A percentile compares a stretch with the other conserved stretches of the same genome.
These are phyloP conservation scores for Polyplosphaeria fusca DNA, from an alignment of 495 filamentous ascomycete species.

Conservation along the genomic window DNA sequence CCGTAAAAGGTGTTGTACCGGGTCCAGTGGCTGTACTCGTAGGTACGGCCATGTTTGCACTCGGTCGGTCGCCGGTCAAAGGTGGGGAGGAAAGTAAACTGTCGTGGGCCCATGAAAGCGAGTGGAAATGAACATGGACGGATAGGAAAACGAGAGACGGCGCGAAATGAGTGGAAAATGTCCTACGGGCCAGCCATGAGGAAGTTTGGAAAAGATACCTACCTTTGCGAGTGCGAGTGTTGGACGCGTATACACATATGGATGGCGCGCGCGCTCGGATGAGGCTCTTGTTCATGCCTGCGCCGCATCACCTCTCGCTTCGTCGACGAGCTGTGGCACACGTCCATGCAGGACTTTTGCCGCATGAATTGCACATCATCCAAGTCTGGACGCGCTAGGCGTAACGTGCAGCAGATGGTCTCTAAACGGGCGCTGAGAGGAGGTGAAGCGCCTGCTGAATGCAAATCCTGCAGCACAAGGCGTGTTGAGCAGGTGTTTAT, in stretches of 20 bases:
- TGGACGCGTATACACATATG: constrained; percentile 1
- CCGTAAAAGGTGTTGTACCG: constrained; percentile 25
- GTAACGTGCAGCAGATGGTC: no score
- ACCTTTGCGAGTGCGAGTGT: constrained; percentile 8
- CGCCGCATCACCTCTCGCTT: not conserved
- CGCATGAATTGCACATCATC: no score
- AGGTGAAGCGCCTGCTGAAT: no score
- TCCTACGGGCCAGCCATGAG: constrained; percentile 9
- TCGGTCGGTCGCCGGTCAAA: not conserved
- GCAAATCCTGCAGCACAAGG: no score
- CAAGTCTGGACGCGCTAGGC: no score
- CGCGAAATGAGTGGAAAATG: not conserved
- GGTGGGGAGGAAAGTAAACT: constrained; percentile 11
- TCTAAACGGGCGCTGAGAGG: no score
- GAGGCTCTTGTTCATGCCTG: not conserved
- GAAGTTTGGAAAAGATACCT: constrained; percentile 3
- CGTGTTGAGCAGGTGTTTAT: no score
- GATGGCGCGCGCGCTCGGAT: not conserved
- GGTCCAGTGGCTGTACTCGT: not conserved
- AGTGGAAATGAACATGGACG: not conserved
- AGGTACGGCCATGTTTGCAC: not conserved
- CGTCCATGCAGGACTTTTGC: no score
- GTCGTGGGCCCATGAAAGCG: constrained; percentile 8
- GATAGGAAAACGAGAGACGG: not conserved
- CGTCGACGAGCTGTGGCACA: constrained; percentile 1